Evolutionary conservation across 2,329 filamentous ascomycete genomes (phyloP), one percentile per base, ranked within the genome.

Genomic region (Colletotrichum sp.): DNA sequence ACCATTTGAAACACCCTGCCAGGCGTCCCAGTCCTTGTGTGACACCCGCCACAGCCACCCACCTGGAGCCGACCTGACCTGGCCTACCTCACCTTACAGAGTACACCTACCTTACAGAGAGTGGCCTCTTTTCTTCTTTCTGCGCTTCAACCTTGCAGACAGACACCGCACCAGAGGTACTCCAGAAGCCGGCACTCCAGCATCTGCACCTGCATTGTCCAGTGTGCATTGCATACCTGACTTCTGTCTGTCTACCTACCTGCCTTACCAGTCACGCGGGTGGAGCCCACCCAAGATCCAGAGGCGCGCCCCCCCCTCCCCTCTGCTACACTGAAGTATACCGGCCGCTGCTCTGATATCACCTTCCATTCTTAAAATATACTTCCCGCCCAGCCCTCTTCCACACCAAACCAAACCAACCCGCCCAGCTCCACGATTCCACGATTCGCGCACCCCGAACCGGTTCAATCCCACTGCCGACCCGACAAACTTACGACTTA

Each of bases 1-100:
- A 76, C 76, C 76, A 79, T 76, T 77, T 80, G 79, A 80, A 80
- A 80, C 79, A 76, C 55, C 73, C 64, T 77, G 76, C 76, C 77
- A 65, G 68, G 67, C 72, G 59, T 75, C 71, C 71, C 75, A 76
- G 65, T 75, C 52, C 67, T 67, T 76, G 75, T 71, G 72, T 75
- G 75, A 76, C 75, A 71, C 75, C 62, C 60, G 39, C 65, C 75
- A 64, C 73, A 71, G 72, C 70, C 75, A 75, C 75, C 59, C 55
- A 74, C 67, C 74, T 55, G 67, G 57, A 48, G 52, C 62, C 22
- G 32, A 36, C 76, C 60, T 77, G 39, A 48, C 39, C 39, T 48
- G 9, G 36, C 39, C 39, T 48, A 28, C 55, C 55, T 59, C 24
- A 59, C 55, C 55, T 28, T 28, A 28, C 55, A 59, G 22, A 26